phyloP scores from a whole-genome alignment of 2,329 filamentous ascomycete species.

The Aureobasidium sp. region DNA sequence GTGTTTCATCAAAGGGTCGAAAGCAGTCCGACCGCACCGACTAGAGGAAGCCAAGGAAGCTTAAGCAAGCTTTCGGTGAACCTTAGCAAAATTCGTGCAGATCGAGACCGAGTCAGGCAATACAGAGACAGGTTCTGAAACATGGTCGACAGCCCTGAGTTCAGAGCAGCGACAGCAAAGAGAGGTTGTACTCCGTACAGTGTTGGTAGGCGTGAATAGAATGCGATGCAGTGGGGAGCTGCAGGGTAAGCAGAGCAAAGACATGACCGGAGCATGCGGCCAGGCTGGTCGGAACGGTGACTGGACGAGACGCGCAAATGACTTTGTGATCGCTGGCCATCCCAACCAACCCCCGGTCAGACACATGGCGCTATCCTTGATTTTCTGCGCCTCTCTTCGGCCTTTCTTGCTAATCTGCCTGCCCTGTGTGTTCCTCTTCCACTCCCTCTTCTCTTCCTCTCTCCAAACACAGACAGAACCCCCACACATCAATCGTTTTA shows the following conservation, averaged over 20 bases:
- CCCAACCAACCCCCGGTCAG: conserved; percentile 1
- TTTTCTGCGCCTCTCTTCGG: conserved; percentile 6
- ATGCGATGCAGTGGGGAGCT: background rate
- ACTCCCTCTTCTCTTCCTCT: background rate
- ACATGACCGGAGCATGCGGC: background rate
- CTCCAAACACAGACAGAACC: background rate
- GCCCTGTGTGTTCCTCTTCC: background rate
- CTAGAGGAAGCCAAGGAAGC: conserved; percentile 1
- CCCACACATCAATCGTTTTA: background rate
- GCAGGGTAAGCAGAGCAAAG: background rate
- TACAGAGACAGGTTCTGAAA: background rate
- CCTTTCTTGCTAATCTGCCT: background rate
- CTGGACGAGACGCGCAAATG: background rate
- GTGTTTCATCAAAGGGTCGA: background rate
- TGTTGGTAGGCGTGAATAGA: background rate
- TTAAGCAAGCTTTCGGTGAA: conserved; percentile 1
- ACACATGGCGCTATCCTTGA: conserved; percentile 4
- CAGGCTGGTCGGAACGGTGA: background rate
- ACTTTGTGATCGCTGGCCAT: background rate
- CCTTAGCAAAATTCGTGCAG: background rate
- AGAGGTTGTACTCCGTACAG: background rate
- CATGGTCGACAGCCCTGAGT: background rate
- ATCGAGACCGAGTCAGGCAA: background rate
- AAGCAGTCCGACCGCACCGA: background rate
- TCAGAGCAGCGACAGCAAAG: background rate